These are phyloP conservation scores for Fusarium penzigii DNA, from an alignment of 2,329 filamentous ascomycete genomes.

Conservation along the genomic window DNA sequence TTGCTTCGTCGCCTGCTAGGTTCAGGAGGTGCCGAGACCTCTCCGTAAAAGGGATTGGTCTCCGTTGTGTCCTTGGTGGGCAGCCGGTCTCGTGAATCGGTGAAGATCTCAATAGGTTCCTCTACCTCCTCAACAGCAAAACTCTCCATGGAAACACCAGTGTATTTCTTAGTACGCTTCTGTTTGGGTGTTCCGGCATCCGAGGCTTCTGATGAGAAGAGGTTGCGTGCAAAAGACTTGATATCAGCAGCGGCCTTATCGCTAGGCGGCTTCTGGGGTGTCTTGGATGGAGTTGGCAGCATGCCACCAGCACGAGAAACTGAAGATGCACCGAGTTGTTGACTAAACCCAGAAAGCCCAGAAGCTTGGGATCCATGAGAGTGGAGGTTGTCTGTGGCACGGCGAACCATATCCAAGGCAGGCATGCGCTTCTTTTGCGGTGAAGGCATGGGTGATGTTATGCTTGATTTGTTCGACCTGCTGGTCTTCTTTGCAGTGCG, in stretches of 20 bases:
- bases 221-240: conserved; percentile 57
- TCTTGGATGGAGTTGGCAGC: conserved; percentile 79
- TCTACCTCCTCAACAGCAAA: conserved; percentile 59
- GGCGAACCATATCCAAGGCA: conserved; percentile 49
- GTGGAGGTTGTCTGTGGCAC: conserved; percentile 47
- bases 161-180: conserved; percentile 58
- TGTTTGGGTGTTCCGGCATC: conserved; percentile 61
- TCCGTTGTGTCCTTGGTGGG: conserved; percentile 65
- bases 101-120: conserved; percentile 70
- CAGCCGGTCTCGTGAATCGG: conserved; percentile 76
- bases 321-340: conserved; percentile 29
- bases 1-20: conserved; percentile 54
- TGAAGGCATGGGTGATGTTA: conserved; percentile 46
- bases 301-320: conserved; percentile 49
- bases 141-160: conserved; percentile 56
- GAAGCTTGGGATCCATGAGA: conserved; percentile 46
- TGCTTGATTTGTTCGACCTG: conserved; percentile 31
- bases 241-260: conserved; percentile 53
- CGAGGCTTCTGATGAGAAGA: conserved; percentile 63
- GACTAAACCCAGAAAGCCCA: conserved; percentile 40
- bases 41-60: conserved; percentile 72
- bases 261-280: conserved; percentile 64
- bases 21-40: conserved; percentile 39
- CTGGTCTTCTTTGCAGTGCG: conserved; percentile 35
- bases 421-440: conserved; percentile 54